phyloP scores from a whole-genome alignment of 495 filamentous ascomycete species.

The Immersiella caudata region DNA sequence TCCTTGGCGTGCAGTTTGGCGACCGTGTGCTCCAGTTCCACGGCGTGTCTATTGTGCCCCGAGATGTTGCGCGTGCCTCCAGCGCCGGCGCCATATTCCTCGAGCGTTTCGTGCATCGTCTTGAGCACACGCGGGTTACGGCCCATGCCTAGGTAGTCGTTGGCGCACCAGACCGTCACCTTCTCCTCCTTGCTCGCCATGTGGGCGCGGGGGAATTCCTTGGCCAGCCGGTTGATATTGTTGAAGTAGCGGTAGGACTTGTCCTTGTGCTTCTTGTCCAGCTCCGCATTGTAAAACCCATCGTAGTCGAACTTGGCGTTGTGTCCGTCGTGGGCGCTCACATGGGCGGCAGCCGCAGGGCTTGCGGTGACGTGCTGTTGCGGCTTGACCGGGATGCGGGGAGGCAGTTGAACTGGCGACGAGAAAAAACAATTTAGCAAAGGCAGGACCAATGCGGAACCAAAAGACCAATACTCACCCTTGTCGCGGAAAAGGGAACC shows the following conservation, averaged over 20 bases:
- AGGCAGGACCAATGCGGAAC: neutral
- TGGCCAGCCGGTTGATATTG: slow-evolving; percentile 97
- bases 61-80: slow-evolving; percentile 98
- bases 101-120: slow-evolving; percentile 91
- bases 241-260: slow-evolving; percentile 99
- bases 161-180: slow-evolving; percentile 99
- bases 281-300: slow-evolving; percentile 80
- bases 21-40: slow-evolving; percentile 78
- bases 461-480: slow-evolving; percentile 46
- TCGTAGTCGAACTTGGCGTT: slow-evolving; percentile 81
- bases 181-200: slow-evolving; percentile 80
- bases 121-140: slow-evolving; percentile 84
- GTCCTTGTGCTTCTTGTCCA: slow-evolving; percentile 99
- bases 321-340: slow-evolving; percentile 26
- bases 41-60: slow-evolving; percentile 93
- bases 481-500: slow-evolving; percentile 62
- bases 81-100: slow-evolving; percentile 92
- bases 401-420: slow-evolving; percentile 44
- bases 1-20: slow-evolving; percentile 92
- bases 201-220: slow-evolving; percentile 94
- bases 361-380: slow-evolving; percentile 32
- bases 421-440: slow-evolving; percentile 22
- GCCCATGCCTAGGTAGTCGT: slow-evolving; percentile 98
- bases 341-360: slow-evolving; percentile 24
- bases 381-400: slow-evolving; percentile 39